Base-by-base conservation (phyloP, 2,329 filamentous ascomycete genomes). In the Amylocarpus encephaloides region DNA sequence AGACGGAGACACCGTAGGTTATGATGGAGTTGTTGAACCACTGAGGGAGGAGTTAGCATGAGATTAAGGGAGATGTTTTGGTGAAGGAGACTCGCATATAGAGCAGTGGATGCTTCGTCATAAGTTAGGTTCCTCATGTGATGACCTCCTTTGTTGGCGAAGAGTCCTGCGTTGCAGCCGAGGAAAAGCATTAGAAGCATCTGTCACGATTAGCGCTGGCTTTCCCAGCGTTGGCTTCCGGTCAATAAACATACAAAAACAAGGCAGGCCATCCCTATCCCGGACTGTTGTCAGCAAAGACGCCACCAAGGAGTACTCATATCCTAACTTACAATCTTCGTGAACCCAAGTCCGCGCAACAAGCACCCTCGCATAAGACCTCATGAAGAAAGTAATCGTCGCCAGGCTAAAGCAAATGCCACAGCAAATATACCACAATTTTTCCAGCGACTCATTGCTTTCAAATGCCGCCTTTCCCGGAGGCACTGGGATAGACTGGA, bases 1-100 rank as follows among this genome's bases (percentile, higher is more conserved):
- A 9, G 12, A 46, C 38, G 9, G 13, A 22, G 15, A 46, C 26
- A 5, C 32, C 44, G 11, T 46, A 46, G 18, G 36, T 19, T 9
- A 38, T 38, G 3, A 33, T 19, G 34, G 33, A 18, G 7, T 38
- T 29, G 34, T 46, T 46, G 12, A 38, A 46, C 44, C 44, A 46
- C 44, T 46, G 34, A 3, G 12, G 16, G 13, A 30, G 5, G 6
- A 9, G 7, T 36, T 39, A 29, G 44, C 16, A 2, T 26, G 4
- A n/a, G 11, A 36, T 16, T 30, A 26, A 3, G 13, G 34, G 11
- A n/a, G n/a, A 29, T 6, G 7, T 34, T 7, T n/a, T 5, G 32
- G 38, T 10, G 5, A n/a, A 15, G 12, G 3, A n/a, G 34, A 38
- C 11, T 1, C 6, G 38, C 44, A 15, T 13, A 46, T 6, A 36